Base-by-base conservation (phyloP, 2,329 filamentous ascomycete genomes). In the Seiridium unicorne region DNA sequence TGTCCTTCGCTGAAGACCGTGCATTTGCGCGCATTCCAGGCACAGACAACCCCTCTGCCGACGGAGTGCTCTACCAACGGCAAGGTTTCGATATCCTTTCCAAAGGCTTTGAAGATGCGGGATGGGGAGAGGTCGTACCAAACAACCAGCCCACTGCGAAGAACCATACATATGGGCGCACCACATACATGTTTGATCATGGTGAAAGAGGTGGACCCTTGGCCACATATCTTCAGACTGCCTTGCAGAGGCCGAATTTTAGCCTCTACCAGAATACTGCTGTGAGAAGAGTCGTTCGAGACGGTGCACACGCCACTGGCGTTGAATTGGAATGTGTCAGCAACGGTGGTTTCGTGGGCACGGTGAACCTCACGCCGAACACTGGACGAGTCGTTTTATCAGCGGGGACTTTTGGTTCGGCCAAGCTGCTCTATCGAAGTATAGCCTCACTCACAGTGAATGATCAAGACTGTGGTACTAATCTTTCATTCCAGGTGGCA, bases 21-120 rank as follows among this genome's bases (percentile, higher is more conserved):
- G 84, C 89, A 5, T 92, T 91, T 70, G 76, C 79, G 42, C 83
- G 88, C n/a, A 92, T 91, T 62, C 88, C 88, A 0, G 89, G 89
- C 38, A 91, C 88, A 0, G 84, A 84, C 51, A 76, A 78, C 49
- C 89, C 90, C 1, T 91, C 88, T 0, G 76, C 78, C 65, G 89
- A 93, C 67, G 86, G 86, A 51, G 79, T 86, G 69, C 79, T 84
- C 34, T 91, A 92, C 73, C 79, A 86, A n/a, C 84, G 88, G 61
- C 79, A 88, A 61, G 86, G 88, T 3, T 91, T 86, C 70, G 77
- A 87, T 55, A 79, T 89, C 34, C 75, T 92, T 4, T 79, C 83
- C 11, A 74, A 77, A 55, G 89, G 87, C 5, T 79, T 92, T 10
- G 74, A 75, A 40, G 76, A 79, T 7, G 81, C 81, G 13, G 88